phyloP scores from a whole-genome alignment of 495 filamentous ascomycete genomes.

The Apodospora peruviana region DNA sequence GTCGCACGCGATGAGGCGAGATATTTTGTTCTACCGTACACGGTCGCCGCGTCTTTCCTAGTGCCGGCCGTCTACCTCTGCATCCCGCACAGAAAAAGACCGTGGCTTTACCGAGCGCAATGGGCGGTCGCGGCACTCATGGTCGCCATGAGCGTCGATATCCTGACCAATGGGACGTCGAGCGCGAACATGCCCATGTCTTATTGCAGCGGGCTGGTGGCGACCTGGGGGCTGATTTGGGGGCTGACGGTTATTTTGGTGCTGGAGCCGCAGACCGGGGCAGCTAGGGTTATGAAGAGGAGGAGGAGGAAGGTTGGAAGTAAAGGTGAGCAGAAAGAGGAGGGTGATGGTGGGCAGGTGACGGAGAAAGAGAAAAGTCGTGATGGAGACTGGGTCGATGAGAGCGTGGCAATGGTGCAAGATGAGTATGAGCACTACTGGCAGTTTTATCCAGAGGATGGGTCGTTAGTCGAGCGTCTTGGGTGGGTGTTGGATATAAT shows the following conservation, averaged over 20 bases:
- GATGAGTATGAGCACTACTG: constrained; percentile 51
- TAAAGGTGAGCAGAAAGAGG: neutral
- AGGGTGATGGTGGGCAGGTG: neutral
- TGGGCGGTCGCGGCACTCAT: constrained; percentile 47
- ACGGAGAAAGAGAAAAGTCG: constrained; percentile 15
- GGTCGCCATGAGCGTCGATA: constrained; percentile 28
- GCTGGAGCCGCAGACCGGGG: constrained; percentile 59
- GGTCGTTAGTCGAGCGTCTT: constrained; percentile 54
- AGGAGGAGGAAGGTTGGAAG: neutral
- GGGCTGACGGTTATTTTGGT: constrained; percentile 55
- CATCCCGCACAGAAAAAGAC: constrained; percentile 50
- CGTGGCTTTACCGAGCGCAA: constrained; percentile 42
- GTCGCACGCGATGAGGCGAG: constrained; percentile 29
- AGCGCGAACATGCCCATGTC: constrained; percentile 54
- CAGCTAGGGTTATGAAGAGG: constrained; percentile 53
- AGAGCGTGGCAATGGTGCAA: constrained; percentile 12
- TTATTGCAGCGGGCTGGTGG: constrained; percentile 63
- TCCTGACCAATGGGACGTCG: constrained; percentile 37
- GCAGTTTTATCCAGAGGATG: constrained; percentile 62
- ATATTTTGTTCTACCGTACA: constrained; percentile 53
- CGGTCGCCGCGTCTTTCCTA: constrained; percentile 41
- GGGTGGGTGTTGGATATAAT: constrained; percentile 68
- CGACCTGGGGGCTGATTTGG: constrained; percentile 65
- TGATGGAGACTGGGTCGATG: constrained; percentile 20
- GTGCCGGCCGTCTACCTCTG: constrained; percentile 52